phyloP scores from a whole-genome alignment of 257 asterid genomes.

The Verbascum thapsus region DNA sequence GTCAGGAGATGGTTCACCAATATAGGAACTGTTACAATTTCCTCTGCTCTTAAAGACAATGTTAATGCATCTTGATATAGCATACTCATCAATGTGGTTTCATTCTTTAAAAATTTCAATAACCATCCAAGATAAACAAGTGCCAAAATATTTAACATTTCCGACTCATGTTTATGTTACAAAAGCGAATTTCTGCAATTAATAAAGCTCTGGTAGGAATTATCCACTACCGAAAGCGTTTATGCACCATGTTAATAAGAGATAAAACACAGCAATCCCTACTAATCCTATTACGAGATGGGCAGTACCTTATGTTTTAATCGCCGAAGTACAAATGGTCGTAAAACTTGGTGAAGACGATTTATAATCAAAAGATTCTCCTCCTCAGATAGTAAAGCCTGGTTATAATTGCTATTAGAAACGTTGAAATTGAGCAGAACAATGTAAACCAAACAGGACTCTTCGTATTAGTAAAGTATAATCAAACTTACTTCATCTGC shows the following conservation, averaged over 20 bases:
- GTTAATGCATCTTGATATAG: not conserved
- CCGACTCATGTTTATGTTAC: conserved; percentile 15
- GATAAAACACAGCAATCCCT: conserved; percentile 7
- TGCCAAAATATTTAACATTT: conserved; percentile 19
- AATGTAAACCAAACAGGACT: conserved; percentile 18
- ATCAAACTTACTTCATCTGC: conserved; percentile 69
- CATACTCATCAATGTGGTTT: not conserved
- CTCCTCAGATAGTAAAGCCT: conserved; percentile 98
- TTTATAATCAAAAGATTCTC: conserved; percentile 97
- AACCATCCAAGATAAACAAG: conserved; percentile 5
- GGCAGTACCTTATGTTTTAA: conserved; percentile 90
- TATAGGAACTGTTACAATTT: conserved; percentile 1
- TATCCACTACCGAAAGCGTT: conserved; percentile 2
- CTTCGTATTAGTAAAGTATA: conserved; percentile 5
- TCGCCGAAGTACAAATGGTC: conserved; percentile 98
- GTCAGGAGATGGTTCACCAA: not conserved
- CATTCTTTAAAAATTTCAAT: not conserved
- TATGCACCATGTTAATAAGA: conserved; percentile 17
- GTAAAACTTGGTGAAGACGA: conserved; percentile 98
- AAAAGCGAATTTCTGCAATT: conserved; percentile 12
- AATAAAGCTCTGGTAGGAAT: conserved; percentile 19
- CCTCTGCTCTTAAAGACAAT: not conserved
- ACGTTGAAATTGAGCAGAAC: conserved; percentile 26
- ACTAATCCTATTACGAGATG: conserved; percentile 13
- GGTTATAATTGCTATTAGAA: conserved; percentile 26